These are phyloP conservation scores for Caulochytrium protostelioides DNA, from an alignment of 371 early-diverging fungal genomes.

Conservation along the genomic window DNA sequence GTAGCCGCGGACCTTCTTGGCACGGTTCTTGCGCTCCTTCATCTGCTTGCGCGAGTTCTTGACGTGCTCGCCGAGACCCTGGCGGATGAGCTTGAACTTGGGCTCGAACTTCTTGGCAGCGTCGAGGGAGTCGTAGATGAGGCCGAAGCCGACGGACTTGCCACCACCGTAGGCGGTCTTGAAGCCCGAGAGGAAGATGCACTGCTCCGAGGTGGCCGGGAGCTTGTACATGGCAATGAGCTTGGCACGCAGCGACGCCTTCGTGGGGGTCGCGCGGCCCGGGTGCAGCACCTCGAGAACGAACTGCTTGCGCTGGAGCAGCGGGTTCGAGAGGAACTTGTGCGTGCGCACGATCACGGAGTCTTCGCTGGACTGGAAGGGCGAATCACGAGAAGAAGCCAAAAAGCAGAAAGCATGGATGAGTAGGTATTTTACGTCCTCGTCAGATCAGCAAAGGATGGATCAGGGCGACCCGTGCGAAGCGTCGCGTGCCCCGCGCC, in stretches of 20 bases:
- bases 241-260: conserved; percentile 81
- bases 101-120: conserved; percentile 96
- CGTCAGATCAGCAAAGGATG: too few relatives aligned
- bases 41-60: conserved; percentile 87
- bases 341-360: conserved; percentile 89
- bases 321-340: conserved; percentile 96
- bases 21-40: conserved; percentile 97
- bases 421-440: too few relatives aligned
- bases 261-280: conserved; percentile 72
- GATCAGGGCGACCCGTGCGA: too few relatives aligned
- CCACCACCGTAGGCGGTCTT: conserved; percentile 94
- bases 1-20: conserved; percentile 95
- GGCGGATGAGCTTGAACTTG: conserved; percentile 73
- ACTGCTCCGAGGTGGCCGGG: conserved; percentile 23
- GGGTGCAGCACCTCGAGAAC: conserved; percentile 93
- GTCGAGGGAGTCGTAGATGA: conserved; percentile 90
- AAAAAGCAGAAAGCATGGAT: too few relatives aligned
- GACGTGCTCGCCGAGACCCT: conserved; percentile 51
- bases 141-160: conserved; percentile 88
- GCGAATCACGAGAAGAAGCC: too few relatives aligned
- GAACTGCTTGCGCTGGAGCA: conserved; percentile 95
- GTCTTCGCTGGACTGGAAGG: too few relatives aligned
- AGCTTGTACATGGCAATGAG: conserved; percentile 90
- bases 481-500: too few relatives aligned
- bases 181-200: conserved; percentile 84